Evolutionary conservation across 208 protist genomes (phyloP).

Genomic region (Phytomonas sp.): DNA sequence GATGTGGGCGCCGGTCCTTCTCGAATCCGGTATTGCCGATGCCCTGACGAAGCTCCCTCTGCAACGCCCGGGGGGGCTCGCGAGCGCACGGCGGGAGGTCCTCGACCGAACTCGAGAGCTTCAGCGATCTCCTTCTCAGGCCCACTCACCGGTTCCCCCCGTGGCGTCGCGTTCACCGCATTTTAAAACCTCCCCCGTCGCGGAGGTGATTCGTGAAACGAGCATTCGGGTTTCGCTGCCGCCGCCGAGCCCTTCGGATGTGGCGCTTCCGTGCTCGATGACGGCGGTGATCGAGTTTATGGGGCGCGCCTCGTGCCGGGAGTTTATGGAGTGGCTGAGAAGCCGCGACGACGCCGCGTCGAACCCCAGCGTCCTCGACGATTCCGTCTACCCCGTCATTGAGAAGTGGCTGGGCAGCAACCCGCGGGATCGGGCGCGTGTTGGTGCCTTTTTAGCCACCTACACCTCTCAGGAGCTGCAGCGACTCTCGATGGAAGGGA

Average conservation of each 20-base stretch:
- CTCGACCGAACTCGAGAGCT: background rate
- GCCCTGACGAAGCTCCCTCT: conserved; percentile 16
- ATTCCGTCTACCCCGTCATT: background rate
- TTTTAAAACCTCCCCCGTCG: background rate
- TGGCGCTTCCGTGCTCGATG: background rate
- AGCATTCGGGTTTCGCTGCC: background rate
- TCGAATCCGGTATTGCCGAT: conserved; percentile 49
- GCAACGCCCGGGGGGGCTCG: background rate
- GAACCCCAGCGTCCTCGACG: background rate
- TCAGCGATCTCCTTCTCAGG: background rate
- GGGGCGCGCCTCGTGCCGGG: background rate
- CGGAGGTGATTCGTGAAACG: background rate
- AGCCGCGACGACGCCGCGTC: background rate
- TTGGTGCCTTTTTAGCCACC: background rate
- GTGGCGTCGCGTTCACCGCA: background rate
- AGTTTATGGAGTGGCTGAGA: background rate
- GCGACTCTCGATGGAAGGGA: background rate
- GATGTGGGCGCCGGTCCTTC: conserved; percentile 39
- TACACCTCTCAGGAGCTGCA: background rate
- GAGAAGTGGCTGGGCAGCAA: background rate
- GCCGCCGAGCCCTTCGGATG: background rate
- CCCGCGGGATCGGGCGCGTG: background rate
- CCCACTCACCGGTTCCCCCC: background rate
- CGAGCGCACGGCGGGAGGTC: background rate
- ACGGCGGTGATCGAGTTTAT: background rate